These are phyloP conservation scores for Suillus alpinus DNA, from an alignment of 768 basidiomycete species.

Conservation along the genomic window DNA sequence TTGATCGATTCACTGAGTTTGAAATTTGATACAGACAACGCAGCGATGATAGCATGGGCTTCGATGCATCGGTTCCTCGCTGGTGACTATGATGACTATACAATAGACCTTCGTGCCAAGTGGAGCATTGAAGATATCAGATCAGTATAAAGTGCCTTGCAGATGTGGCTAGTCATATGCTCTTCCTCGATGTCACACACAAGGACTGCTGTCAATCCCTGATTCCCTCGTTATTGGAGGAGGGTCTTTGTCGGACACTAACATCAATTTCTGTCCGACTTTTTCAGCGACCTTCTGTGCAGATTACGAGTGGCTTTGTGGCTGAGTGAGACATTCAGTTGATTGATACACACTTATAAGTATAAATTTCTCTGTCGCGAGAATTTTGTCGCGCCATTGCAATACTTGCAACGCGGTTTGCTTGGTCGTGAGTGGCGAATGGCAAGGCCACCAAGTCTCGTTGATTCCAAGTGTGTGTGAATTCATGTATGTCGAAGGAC, in stretches of 20 bases:
- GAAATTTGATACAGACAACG: conserved; percentile 65
- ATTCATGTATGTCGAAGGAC: background rate
- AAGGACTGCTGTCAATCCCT: background rate
- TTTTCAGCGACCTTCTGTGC: background rate
- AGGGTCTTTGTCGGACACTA: too few relatives aligned
- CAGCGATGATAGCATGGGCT: conserved; percentile 95
- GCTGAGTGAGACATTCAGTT: too few relatives aligned
- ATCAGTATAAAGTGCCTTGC: background rate
- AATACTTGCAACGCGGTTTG: too few relatives aligned
- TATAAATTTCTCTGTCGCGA: too few relatives aligned
- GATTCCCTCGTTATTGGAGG: background rate
- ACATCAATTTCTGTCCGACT: background rate
- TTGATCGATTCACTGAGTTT: background rate
- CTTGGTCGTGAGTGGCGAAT: background rate
- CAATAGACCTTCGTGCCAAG: conserved; percentile 58
- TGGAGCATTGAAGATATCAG: conserved; percentile 66
- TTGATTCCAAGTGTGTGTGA: background rate
- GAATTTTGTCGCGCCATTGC: too few relatives aligned
- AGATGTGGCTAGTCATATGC: background rate
- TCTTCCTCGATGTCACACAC: background rate
- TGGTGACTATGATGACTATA: conserved; percentile 59
- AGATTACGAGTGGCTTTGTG: background rate
- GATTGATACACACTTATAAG: too few relatives aligned
- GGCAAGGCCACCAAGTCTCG: background rate
- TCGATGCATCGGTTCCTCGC: conserved; percentile 77